Percentiles rank a stretch among this genome's conserved stretches.
Conservation (phyloP, 2,329 filamentous ascomycete genomes). For the Aspergillus sojae region DNA sequence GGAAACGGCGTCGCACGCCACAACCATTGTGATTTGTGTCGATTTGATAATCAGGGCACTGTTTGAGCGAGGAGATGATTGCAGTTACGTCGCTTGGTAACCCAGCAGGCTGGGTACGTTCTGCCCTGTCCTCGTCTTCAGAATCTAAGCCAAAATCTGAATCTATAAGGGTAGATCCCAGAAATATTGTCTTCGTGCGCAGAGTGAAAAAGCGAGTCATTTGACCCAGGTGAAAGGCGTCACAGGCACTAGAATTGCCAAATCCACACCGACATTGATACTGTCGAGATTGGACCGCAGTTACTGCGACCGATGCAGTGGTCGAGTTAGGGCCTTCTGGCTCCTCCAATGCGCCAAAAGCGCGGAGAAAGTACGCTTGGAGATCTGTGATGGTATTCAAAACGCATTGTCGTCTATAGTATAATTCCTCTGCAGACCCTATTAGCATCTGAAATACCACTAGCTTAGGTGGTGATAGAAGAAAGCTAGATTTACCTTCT, state of each 20-base stretch:
- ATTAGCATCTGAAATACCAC: slow-evolving; percentile 8
- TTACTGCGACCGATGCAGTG: slow-evolving; percentile 16
- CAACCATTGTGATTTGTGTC: slow-evolving; percentile 46
- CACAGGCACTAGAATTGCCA: slow-evolving; percentile 46
- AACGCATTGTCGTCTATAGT: slow-evolving; percentile 43
- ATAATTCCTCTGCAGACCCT: slow-evolving; percentile 42
- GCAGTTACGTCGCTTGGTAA: slow-evolving; percentile 33
- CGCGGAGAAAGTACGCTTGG: slow-evolving; percentile 45
- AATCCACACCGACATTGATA: slow-evolving; percentile 47
- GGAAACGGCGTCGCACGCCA: slow-evolving; percentile 44
- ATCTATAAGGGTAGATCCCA: slow-evolving; percentile 45
- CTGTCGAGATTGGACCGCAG: slow-evolving; percentile 26
- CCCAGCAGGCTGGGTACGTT: slow-evolving; percentile 3
- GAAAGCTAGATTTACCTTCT: slow-evolving; percentile 38
- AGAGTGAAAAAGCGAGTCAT: slow-evolving; percentile 47
- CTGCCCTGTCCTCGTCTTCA: slow-evolving; percentile 16
- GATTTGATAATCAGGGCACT: slow-evolving; percentile 48
- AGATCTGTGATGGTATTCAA: slow-evolving; percentile 47
- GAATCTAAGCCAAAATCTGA: slow-evolving; percentile 30
- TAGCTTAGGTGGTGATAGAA: neutral
- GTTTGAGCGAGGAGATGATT: slow-evolving; percentile 41
- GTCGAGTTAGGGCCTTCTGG: slow-evolving; percentile 20
- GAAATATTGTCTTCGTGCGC: slow-evolving; percentile 44
- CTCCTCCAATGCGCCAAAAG: slow-evolving; percentile 43
- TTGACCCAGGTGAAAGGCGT: slow-evolving; percentile 49